phyloP scores from a whole-genome alignment of 805 yeast genomes.

The Ogataea nitratoaversa region DNA sequence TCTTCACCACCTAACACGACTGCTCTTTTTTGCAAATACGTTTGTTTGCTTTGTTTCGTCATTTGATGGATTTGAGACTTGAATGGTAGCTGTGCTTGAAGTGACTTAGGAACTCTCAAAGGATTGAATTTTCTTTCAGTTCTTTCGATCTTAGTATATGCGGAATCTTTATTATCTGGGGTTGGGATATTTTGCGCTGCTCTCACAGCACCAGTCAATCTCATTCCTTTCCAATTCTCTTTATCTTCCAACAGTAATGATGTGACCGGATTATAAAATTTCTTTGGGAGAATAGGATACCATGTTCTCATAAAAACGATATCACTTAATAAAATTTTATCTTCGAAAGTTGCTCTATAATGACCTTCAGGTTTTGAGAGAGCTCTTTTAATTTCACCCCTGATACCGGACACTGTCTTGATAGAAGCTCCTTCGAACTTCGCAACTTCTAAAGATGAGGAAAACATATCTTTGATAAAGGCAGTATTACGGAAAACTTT shows the following conservation, averaged over 20 bases:
- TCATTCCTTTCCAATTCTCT: conserved; percentile 92
- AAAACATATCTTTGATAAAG: conserved; percentile 94
- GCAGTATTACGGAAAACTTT: conserved; percentile 95
- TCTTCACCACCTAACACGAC: conserved; percentile 91
- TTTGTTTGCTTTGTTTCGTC: conserved; percentile 81
- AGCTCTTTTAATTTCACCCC: conserved; percentile 97
- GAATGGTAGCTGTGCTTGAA: conserved; percentile 80
- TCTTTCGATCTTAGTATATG: conserved; percentile 73
- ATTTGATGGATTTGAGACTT: conserved; percentile 84
- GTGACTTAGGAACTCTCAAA: conserved; percentile 74
- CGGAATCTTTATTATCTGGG: conserved; percentile 49
- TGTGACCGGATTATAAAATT: conserved; percentile 93
- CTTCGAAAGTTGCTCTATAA: conserved; percentile 96
- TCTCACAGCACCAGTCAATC: conserved; percentile 89
- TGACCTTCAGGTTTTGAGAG: conserved; percentile 91
- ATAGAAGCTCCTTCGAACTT: conserved; percentile 97
- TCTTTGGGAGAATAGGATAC: conserved; percentile 90
- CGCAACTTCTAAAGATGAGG: conserved; percentile 89
- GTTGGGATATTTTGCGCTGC: conserved; percentile 66
- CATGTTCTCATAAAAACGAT: conserved; percentile 88
- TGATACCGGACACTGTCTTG: conserved; percentile 92
- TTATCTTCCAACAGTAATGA: conserved; percentile 77
- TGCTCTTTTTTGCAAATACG: conserved; percentile 85
- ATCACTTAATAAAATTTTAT: conserved; percentile 86
- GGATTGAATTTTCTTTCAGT: conserved; percentile 82